phyloP scores from a whole-genome alignment of 1,284 basidiomycete genomes.

The Austroboletus niveus region DNA sequence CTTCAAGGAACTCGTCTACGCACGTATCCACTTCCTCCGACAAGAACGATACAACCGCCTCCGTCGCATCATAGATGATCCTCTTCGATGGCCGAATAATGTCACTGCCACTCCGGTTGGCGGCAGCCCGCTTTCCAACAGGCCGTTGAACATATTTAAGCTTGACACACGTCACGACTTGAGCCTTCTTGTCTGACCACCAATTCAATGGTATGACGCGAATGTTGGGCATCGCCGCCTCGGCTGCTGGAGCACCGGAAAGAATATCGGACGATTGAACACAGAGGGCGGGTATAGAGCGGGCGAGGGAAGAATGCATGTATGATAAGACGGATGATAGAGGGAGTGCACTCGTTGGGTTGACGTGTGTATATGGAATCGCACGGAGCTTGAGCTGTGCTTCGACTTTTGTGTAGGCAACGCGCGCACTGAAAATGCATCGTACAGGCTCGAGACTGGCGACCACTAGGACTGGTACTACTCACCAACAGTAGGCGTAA shows the following conservation, averaged over 20 bases:
- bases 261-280: constrained; percentile 81
- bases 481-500: constrained; percentile 79
- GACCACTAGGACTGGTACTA: background rate
- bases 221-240: constrained; percentile 88
- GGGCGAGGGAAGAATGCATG: constrained; percentile 66
- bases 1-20: constrained; percentile 84
- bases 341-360: constrained; percentile 48
- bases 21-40: constrained; percentile 85
- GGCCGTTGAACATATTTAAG: constrained; percentile 86
- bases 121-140: constrained; percentile 63
- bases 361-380: constrained; percentile 78
- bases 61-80: constrained; percentile 83
- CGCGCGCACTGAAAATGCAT: constrained; percentile 63
- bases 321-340: constrained; percentile 48
- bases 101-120: constrained; percentile 42
- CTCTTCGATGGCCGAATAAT: constrained; percentile 77
- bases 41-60: constrained; percentile 83
- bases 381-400: constrained; percentile 79
- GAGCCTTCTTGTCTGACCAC: constrained; percentile 79
- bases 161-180: constrained; percentile 84
- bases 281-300: constrained; percentile 77
- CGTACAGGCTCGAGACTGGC: background rate
- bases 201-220: constrained; percentile 85
- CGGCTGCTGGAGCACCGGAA: constrained; percentile 77
- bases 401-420: constrained; percentile 88